These are phyloP conservation scores for Microcos paniculata DNA, from an alignment of 345 rosid species.

Conservation along the genomic window DNA sequence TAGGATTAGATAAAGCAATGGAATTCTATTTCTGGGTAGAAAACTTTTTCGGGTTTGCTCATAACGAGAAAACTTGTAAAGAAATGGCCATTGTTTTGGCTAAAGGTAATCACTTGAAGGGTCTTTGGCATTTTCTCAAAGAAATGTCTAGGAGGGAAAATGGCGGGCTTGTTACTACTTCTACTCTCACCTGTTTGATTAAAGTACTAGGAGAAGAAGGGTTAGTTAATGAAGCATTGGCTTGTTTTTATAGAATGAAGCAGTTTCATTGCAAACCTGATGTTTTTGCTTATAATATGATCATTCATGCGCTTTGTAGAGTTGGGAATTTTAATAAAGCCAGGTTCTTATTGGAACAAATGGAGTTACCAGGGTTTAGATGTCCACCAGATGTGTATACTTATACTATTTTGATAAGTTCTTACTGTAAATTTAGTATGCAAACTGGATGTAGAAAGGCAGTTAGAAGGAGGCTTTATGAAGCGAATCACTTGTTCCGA, in stretches of 20 bases:
- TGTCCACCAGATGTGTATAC: slow-evolving; percentile 74
- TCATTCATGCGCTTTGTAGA: slow-evolving; percentile 68
- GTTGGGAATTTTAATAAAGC: slow-evolving; percentile 84
- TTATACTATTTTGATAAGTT: slow-evolving; percentile 69
- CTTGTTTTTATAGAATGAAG: slow-evolving; percentile 71
- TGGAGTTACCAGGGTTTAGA: slow-evolving; percentile 82
- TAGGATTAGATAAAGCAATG: slow-evolving; percentile 60
- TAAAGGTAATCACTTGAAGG: slow-evolving; percentile 50
- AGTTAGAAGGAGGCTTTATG: slow-evolving; percentile 78
- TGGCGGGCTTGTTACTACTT: slow-evolving; percentile 37
- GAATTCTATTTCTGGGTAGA: slow-evolving; percentile 71
- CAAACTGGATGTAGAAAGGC: slow-evolving; percentile 85
- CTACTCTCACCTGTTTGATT: slow-evolving; percentile 79
- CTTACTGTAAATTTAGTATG: slow-evolving; percentile 72
- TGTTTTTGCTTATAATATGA: slow-evolving; percentile 70
- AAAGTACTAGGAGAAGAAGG: slow-evolving; percentile 96
- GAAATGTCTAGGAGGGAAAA: slow-evolving; percentile 42
- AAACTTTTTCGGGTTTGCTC: slow-evolving; percentile 42
- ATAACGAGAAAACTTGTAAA: slow-evolving; percentile 65
- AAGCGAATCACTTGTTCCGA: slow-evolving; percentile 82
- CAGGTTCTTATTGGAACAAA: slow-evolving; percentile 64
- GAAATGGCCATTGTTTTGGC: slow-evolving; percentile 74
- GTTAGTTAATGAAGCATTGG: slow-evolving; percentile 63
- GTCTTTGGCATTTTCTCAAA: slow-evolving; percentile 73
- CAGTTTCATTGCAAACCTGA: slow-evolving; percentile 73